Base-by-base conservation (phyloP, 2,329 filamentous ascomycete genomes). In the Ciborinia camelliae region DNA sequence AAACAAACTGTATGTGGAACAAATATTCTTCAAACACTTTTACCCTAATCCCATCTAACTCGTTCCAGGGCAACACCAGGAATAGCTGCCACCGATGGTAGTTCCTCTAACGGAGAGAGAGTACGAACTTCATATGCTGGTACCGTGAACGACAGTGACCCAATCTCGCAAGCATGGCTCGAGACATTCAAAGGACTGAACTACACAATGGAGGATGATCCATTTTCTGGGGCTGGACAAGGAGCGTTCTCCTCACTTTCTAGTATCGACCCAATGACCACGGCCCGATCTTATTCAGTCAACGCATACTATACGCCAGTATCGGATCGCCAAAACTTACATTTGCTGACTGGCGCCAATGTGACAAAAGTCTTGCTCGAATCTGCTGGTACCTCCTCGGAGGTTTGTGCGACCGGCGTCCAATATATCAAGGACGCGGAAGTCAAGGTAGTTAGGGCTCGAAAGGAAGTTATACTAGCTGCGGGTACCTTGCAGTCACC, bases 381-480 rank as follows among this genome's bases (percentile, higher is more conserved):
- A 32, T n/a, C 45, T 48, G 18, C 45, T 14, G 37, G 18, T 20
- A 23, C 20, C 23, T 54, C 52, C 8, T 20, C 26, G 14, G 30
- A 20, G 12, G 6, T 26, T 3, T 23, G n/a, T 14, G 52, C 52
- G 18, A 37, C 9, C 8, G 30, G 52, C 9, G 52, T 63, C 20
- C 41, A 51, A 47, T 41, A 58, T 68, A 10, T 58, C 60, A 7
- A 78, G 67, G 20, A 73, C 69, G 14, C 37, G 10, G 15, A 3
- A 2, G 10, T 47, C 7, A 23, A 77, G 15, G 57, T 45, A 52
- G 64, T 71, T 23, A 52, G 48, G 1, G 79, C 77, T n/a, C 72
- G 71, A 0, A 71, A 30, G 64, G 74, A 75, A 53, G 69, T 75
- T 10, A 69, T 76, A 48, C 48, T 76, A 4, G 63, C 69, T n/a